Evolutionary conservation across 129 eudicot species (phyloP).

Genomic region (Chrysanthemum seticuspe): DNA sequence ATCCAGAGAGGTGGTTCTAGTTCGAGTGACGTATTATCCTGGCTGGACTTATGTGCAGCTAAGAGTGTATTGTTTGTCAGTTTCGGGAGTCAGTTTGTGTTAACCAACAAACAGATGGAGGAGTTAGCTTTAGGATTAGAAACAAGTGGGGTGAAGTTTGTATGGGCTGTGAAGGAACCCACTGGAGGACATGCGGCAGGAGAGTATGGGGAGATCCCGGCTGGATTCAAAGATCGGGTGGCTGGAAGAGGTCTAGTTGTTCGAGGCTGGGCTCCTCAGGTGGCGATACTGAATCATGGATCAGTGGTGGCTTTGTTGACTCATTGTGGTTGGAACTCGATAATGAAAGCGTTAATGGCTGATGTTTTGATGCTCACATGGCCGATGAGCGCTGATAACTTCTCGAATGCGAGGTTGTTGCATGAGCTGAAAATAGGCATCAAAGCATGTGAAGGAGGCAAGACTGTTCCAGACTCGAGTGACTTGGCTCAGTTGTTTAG

Average conservation of each 20-base stretch:
- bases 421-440: slow-evolving; percentile 7
- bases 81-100: slow-evolving; percentile 16
- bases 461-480: slow-evolving; percentile 1
- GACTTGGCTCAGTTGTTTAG: slow-evolving; percentile 1
- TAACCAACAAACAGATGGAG: slow-evolving; percentile 11
- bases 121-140: slow-evolving; percentile 4
- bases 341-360: slow-evolving; percentile 14
- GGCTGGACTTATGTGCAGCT: neutral
- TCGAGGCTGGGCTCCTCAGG: neutral
- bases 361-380: slow-evolving; percentile 24
- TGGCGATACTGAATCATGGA: slow-evolving; percentile 1
- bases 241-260: neutral
- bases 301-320: slow-evolving; percentile 17
- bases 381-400: slow-evolving; percentile 29
- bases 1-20: slow-evolving; percentile 20
- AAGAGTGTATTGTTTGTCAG: slow-evolving; percentile 3
- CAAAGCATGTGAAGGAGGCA: slow-evolving; percentile 10
- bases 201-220: neutral
- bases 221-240: neutral
- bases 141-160: neutral
- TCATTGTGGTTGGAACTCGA: slow-evolving; percentile 37
- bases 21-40: neutral
- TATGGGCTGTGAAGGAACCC: neutral
- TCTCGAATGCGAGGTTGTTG: slow-evolving; percentile 23
- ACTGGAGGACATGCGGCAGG: neutral